phyloP scores from a whole-genome alignment of 1,139 yeast genomes.

The Yamadazyma siamensis region DNA sequence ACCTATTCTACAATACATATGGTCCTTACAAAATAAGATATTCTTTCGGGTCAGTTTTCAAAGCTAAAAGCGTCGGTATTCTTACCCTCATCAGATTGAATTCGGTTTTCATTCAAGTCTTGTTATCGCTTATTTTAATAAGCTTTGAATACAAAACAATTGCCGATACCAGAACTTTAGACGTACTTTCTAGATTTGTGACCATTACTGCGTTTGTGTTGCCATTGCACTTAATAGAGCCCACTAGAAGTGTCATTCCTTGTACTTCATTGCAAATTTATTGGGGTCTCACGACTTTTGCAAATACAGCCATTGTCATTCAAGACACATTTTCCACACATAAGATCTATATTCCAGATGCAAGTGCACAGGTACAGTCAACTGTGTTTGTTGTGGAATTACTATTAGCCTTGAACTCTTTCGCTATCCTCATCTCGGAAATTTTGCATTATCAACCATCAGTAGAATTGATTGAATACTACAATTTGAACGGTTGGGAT shows the following conservation, averaged over 20 bases:
- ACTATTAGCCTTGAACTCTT: constrained; percentile 22
- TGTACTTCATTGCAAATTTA: constrained; percentile 26
- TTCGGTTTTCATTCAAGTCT: constrained; percentile 21
- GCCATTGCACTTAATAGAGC: constrained; percentile 33
- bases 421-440: constrained; percentile 37
- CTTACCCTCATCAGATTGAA: constrained; percentile 22
- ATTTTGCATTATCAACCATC: constrained; percentile 40
- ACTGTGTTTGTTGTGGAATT: constrained; percentile 18
- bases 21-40: constrained; percentile 28
- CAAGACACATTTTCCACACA: constrained; percentile 30
- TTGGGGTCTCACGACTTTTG: constrained; percentile 24
- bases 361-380: constrained; percentile 10
- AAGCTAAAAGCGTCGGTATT: constrained; percentile 25
- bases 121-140: constrained; percentile 15
- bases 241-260: constrained; percentile 26
- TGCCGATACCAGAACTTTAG: constrained; percentile 8
- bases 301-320: constrained; percentile 18
- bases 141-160: constrained; percentile 13
- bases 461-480: constrained; percentile 39
- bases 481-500: constrained; percentile 31
- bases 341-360: constrained; percentile 22
- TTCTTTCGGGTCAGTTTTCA: constrained; percentile 28
- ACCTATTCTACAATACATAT: constrained; percentile 18
- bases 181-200: constrained; percentile 10
- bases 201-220: constrained; percentile 18